Evolutionary conservation across 2,329 filamentous ascomycete species (phyloP).

Genomic region (Microcyclosporella mali): DNA sequence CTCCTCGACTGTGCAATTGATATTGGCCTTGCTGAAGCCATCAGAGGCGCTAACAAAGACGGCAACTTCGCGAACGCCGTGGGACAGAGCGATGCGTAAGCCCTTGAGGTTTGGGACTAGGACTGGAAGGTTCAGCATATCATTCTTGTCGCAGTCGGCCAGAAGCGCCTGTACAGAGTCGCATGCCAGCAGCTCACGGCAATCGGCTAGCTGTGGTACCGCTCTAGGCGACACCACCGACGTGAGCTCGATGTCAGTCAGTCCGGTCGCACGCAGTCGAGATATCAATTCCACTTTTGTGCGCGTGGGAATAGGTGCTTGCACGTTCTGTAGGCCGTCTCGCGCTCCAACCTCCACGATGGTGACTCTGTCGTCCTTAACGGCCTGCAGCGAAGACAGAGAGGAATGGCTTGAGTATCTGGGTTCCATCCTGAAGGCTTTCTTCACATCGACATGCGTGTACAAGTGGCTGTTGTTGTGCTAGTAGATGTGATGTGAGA

Average conservation of each 20-base stretch:
- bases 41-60: conserved; percentile 40
- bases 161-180: neutral
- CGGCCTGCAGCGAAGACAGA: too few species aligned
- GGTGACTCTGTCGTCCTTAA: conserved; percentile 32
- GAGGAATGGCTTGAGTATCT: too few species aligned
- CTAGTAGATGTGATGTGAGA: too few species aligned
- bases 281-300: conserved; percentile 47
- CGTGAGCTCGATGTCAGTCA: conserved; percentile 47
- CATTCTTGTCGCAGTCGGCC: neutral
- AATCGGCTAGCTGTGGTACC: conserved; percentile 42
- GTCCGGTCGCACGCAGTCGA: conserved; percentile 42
- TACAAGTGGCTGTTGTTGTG: too few species aligned
- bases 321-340: conserved; percentile 52
- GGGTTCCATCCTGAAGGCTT: too few species aligned
- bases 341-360: conserved; percentile 50
- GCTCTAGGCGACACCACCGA: conserved; percentile 50
- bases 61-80: conserved; percentile 34
- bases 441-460: too few species aligned
- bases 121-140: conserved; percentile 26
- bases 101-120: conserved; percentile 38
- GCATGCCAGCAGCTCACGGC: conserved; percentile 8
- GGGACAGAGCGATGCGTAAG: conserved; percentile 52
- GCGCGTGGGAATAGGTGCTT: conserved; percentile 42
- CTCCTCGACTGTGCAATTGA: conserved; percentile 36
- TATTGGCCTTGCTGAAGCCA: conserved; percentile 39